phyloP scores from a whole-genome alignment of 805 yeast species.

The Crinitomyces ghanaensis region DNA sequence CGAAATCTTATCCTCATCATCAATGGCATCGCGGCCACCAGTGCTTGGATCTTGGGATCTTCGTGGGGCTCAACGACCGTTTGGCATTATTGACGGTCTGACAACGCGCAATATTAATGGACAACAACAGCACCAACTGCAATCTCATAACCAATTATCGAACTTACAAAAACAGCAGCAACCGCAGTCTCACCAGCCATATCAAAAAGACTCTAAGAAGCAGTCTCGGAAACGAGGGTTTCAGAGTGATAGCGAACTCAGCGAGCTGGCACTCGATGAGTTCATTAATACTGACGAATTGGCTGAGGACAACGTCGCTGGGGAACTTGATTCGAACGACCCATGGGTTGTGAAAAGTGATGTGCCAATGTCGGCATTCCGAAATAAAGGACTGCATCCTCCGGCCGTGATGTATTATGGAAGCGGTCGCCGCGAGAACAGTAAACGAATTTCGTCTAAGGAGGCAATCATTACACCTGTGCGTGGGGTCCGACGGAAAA shows the following conservation, averaged over 20 bases:
- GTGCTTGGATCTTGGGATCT: slow-evolving; percentile 87
- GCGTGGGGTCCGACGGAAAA: slow-evolving; percentile 13
- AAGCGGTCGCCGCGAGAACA: slow-evolving; percentile 7
- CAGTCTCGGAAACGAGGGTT: slow-evolving; percentile 12
- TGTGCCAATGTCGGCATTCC: slow-evolving; percentile 81
- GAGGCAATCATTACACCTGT: slow-evolving; percentile 25
- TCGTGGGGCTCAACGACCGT: slow-evolving; percentile 61
- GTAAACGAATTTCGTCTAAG: slow-evolving; percentile 5
- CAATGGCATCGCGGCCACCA: slow-evolving; percentile 82
- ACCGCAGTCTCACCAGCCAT: no score
- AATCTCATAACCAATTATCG: neutral
- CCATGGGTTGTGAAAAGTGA: slow-evolving; percentile 31
- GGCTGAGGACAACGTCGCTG: slow-evolving; percentile 64
- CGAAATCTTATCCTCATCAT: slow-evolving; percentile 81
- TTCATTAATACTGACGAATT: slow-evolving; percentile 78
- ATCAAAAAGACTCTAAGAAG: neutral
- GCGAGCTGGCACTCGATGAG: slow-evolving; percentile 59
- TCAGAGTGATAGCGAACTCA: slow-evolving; percentile 29
- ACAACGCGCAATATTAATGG: slow-evolving; percentile 62
- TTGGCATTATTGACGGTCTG: slow-evolving; percentile 89
- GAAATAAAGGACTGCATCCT: slow-evolving; percentile 54
- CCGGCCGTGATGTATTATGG: slow-evolving; percentile 10
- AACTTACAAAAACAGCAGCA: slow-evolving; percentile 12
- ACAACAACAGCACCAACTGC: slow-evolving; percentile 5
- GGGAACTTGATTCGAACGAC: slow-evolving; percentile 31